Evolutionary conservation across 306 rosid genomes (phyloP), one percentile per base, ranked within the genome.

Genomic region (Potentilla sterilis): DNA sequence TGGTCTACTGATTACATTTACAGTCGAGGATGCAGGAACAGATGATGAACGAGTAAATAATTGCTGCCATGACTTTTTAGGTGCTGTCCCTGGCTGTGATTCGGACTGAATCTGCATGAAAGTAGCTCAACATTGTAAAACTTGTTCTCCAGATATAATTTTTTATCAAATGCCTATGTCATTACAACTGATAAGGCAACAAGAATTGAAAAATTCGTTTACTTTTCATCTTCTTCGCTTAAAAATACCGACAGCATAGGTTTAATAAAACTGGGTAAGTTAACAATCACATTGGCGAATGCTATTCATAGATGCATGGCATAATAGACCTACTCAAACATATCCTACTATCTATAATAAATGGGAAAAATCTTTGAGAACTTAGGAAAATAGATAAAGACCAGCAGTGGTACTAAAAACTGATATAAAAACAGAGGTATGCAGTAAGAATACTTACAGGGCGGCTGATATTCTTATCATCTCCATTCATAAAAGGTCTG

Each of bases 31-130:
- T 72, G 83, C 84, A 63, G 90, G 91, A 75, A 74, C 86, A 43
- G 96, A 64, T 9, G 96, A 69, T 16, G 97, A 88, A 67, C 93
- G 92, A 63, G 96, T 90, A 87, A 92, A 96, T 83, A 96, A 87
- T 62, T 96, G 99, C 79, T 96, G 98, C 99, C 99, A 96, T 9
- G 99, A 87, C 78, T 84, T 96, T 83, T 88, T 92, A 42, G 96
- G 99, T 32, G 87, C 86, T 73, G 84, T 62, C 81, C 86, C 86
- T 61, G 96, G 83, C 74, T 85, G 93, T 24, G 84, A 76, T 77
- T 90, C 95, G n/a, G 87, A 79, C 75, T 80, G 78, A 42, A 89
- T 92, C 99, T 96, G 88, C 96, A 89, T 75, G 48, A 68, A 79
- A 75, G 81, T 37, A 81, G 70, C 57, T 65, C 77, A 80, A 59